These are phyloP conservation scores for Taiwanofungus camphoratus DNA, from an alignment of 1,284 basidiomycete genomes.

Conservation along the genomic window DNA sequence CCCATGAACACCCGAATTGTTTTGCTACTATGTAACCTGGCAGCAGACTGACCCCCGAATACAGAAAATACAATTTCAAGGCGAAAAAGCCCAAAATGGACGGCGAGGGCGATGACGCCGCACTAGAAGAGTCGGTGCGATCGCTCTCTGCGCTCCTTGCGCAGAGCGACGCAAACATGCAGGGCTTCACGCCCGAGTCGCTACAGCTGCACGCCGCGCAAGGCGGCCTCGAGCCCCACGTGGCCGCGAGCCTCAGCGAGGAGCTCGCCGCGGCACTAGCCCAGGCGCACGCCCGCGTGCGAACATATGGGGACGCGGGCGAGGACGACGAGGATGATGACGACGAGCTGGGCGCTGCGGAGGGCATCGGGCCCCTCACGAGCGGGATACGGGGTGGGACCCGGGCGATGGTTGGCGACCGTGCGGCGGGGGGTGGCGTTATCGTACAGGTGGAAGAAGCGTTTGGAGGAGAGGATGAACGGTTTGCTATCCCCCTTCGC, in stretches of 20 bases:
- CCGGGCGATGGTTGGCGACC: conserved; percentile 5
- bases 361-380: conserved; percentile 15
- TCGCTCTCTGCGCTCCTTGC: conserved; percentile 61
- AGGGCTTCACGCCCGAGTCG: conserved; percentile 13
- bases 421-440: conserved; percentile 12
- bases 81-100: conserved; percentile 55
- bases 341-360: conserved; percentile 20
- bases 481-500: conserved; percentile 61
- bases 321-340: conserved; percentile 42
- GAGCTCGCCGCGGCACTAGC: conserved; percentile 72
- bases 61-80: conserved; percentile 71
- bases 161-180: conserved; percentile 27
- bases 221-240: conserved; percentile 46
- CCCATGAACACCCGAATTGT: no score
- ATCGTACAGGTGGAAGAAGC: conserved; percentile 18
- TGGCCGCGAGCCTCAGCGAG: conserved; percentile 59
- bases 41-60: conserved; percentile 18
- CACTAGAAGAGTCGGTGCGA: conserved; percentile 62
- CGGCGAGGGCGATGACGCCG: conserved; percentile 40
- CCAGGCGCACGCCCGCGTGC: conserved; percentile 44
- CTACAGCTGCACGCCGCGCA: not conserved
- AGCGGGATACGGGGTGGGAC: conserved; percentile 15
- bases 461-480: conserved; percentile 38
- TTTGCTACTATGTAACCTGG: no score
- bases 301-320: conserved; percentile 24